Conservation (phyloP, 176 grass and related monocot species). For the Areca catechu region DNA sequence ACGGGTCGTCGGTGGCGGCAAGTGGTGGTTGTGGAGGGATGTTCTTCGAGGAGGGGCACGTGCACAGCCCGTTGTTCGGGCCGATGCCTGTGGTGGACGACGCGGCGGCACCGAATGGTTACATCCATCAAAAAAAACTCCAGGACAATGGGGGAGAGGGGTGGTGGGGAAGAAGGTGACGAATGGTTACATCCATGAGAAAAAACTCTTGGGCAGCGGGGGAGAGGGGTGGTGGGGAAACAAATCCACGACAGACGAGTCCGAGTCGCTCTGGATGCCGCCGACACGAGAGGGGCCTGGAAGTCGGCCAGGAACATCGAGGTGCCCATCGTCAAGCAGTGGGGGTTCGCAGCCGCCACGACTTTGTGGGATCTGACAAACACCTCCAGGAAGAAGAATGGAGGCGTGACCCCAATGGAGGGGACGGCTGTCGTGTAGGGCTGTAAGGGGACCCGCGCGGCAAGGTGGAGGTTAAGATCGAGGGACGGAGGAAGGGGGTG, state of each 20-base stretch:
- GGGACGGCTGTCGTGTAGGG: conserved; percentile 16
- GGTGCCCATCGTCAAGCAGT: not conserved
- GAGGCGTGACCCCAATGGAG: not conserved
- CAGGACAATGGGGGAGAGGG: no score
- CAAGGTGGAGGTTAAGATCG: conserved; percentile 36
- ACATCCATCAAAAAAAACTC: no score
- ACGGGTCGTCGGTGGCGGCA: conserved; percentile 18
- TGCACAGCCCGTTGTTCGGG: conserved; percentile 95
- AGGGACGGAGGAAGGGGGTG: conserved; percentile 30
- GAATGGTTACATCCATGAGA: no score
- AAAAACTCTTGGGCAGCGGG: conserved; percentile 17
- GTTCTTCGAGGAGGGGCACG: conserved; percentile 95
- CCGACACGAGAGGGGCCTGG: not conserved
- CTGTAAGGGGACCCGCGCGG: conserved; percentile 39
- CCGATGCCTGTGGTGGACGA: conserved; percentile 85
- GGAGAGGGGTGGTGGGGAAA: not conserved
- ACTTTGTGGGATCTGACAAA: conserved; percentile 13
- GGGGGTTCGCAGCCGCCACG: conserved; percentile 12
- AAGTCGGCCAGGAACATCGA: not conserved
- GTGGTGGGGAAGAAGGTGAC: no score
- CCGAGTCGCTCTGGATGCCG: conserved; percentile 59
- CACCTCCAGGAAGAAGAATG: conserved; percentile 18
- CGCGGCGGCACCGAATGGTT: not conserved
- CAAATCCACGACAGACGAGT: conserved; percentile 64
- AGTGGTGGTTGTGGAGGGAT: conserved; percentile 34